These are phyloP conservation scores for Eustoma russellianum DNA, from an alignment of 257 asterid species.

Conservation along the genomic window DNA sequence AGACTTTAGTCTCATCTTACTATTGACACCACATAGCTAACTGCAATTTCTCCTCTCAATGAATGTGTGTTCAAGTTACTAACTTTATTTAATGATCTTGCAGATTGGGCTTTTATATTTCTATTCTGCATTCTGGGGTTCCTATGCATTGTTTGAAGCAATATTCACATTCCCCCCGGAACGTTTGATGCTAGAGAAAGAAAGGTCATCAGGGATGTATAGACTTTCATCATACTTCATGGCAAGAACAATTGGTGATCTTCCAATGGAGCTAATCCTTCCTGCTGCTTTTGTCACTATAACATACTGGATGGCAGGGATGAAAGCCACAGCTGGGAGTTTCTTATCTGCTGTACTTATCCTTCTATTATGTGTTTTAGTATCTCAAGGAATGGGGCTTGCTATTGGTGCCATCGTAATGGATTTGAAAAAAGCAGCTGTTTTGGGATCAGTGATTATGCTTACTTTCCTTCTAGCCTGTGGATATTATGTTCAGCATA, in stretches of 20 bases:
- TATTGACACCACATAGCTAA: background rate
- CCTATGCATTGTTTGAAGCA: conserved; percentile 65
- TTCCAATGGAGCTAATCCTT: conserved; percentile 76
- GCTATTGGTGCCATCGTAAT: conserved; percentile 69
- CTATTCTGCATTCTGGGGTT: conserved; percentile 64
- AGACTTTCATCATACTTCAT: conserved; percentile 71
- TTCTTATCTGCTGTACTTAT: conserved; percentile 39
- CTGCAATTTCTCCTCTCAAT: no score
- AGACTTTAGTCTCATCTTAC: background rate
- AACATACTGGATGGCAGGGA: conserved; percentile 76
- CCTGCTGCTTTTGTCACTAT: conserved; percentile 50
- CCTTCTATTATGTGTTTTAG: conserved; percentile 41
- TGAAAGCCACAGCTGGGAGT: conserved; percentile 26
- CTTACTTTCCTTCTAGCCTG: conserved; percentile 44
- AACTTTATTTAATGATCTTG: conserved; percentile 2
- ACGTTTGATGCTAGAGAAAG: conserved; percentile 52
- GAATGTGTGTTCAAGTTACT: background rate
- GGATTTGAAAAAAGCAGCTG: conserved; percentile 51
- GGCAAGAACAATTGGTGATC: conserved; percentile 60
- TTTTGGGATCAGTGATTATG: conserved; percentile 57
- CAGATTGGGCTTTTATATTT: conserved; percentile 70
- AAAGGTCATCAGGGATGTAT: conserved; percentile 79
- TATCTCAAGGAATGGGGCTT: conserved; percentile 62
- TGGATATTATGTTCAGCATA: conserved; percentile 57
- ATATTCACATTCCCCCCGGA: conserved; percentile 76